Conservation (phyloP, 1,284 basidiomycete species). For the Ceratobasidium sp. region DNA sequence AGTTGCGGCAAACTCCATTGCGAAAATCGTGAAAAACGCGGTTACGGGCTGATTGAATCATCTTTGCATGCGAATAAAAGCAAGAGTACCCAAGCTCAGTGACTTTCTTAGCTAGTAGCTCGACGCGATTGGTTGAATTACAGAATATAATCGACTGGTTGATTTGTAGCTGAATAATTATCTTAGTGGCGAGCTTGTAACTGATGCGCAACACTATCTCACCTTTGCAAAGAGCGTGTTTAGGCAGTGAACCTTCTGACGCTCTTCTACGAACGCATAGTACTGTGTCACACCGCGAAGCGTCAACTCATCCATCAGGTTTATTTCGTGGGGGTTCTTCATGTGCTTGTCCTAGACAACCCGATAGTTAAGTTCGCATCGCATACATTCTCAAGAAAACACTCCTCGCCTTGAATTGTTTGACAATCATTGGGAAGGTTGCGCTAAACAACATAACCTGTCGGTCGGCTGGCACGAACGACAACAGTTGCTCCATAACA, state of each 20-base stretch:
- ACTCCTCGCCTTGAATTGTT: conserved; percentile 91
- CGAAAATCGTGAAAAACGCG: conserved; percentile 99
- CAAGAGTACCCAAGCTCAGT: conserved; percentile 99
- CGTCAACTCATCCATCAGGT: conserved; percentile 99
- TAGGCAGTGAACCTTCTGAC: conserved; percentile 99
- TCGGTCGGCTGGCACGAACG: conserved; percentile 86
- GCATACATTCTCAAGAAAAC: conserved; percentile 30
- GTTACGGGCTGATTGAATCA: conserved; percentile 98
- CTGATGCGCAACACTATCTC: conserved; percentile 49
- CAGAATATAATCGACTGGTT: conserved; percentile 99
- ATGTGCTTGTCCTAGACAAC: conserved; percentile 91
- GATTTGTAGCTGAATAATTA: conserved; percentile 88
- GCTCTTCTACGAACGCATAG: conserved; percentile 98
- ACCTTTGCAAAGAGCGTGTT: conserved; percentile 98
- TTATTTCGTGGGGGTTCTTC: conserved; percentile 97
- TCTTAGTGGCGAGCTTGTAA: conserved; percentile 27
- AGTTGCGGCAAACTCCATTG: conserved; percentile 96
- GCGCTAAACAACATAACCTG: conserved; percentile 99
- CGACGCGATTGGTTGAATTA: conserved; percentile 99
- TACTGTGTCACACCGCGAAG: conserved; percentile 99
- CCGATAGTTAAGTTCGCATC: conserved; percentile 2
- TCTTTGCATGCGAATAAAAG: conserved; percentile 99
- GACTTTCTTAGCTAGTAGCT: conserved; percentile 98
- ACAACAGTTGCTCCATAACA: conserved; percentile 96
- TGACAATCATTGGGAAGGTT: conserved; percentile 99